These are phyloP conservation scores for Aspergillus conjunctus DNA, from an alignment of 495 filamentous ascomycete species.

Conservation along the genomic window DNA sequence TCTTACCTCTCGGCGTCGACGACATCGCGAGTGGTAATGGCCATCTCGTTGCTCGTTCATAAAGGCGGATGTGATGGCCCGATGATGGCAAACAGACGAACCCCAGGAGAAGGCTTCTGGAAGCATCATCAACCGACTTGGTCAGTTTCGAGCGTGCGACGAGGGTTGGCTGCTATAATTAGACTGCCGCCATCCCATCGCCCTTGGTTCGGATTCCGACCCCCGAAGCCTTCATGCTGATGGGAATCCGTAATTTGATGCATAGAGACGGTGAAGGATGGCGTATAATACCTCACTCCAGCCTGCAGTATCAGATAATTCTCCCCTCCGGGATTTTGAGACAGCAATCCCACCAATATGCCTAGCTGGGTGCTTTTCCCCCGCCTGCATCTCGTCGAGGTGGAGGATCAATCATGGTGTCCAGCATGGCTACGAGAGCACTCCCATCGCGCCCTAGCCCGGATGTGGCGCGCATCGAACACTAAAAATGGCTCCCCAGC, in stretches of 20 bases:
- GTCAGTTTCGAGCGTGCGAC: not conserved
- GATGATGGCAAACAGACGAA: not conserved
- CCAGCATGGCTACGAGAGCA: slow-evolving; percentile 4
- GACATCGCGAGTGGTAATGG: not conserved
- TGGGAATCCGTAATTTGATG: not conserved
- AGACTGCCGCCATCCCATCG: not conserved
- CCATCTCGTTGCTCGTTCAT: not conserved
- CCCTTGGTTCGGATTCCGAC: not conserved
- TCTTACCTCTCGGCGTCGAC: not conserved
- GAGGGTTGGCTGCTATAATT: not conserved
- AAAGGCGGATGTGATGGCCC: not conserved
- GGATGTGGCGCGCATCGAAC: slow-evolving; percentile 2
- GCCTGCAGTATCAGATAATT: not conserved
- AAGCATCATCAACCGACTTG: not conserved
- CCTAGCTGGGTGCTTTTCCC: not conserved
- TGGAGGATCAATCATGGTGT: slow-evolving; percentile 4
- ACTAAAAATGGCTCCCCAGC: not conserved
- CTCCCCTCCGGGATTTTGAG: not conserved
- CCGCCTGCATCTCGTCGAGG: slow-evolving; percentile 1
- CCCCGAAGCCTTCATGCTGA: slow-evolving; percentile 3
- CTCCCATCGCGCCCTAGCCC: not conserved
- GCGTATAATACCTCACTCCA: not conserved
- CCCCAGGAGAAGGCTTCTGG: not conserved
- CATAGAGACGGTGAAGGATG: not conserved
- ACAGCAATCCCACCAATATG: not conserved